phyloP scores from a whole-genome alignment of 345 rosid genomes.

The Brassica carinata region DNA sequence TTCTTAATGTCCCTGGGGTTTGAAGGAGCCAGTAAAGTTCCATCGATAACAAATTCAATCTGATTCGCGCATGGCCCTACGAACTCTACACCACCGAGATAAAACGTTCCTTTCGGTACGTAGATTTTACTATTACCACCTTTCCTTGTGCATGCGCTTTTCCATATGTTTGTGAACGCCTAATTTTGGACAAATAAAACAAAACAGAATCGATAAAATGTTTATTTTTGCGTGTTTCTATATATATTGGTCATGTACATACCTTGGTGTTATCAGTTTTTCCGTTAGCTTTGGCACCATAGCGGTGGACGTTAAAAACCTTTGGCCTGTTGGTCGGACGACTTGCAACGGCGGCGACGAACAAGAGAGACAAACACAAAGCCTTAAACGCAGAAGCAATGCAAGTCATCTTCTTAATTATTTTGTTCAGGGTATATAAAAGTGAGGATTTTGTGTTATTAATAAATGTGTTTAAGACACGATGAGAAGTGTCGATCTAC shows the following conservation, averaged over 20 bases:
- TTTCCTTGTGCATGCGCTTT: background rate
- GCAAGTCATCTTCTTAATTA: background rate
- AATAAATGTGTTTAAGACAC: background rate
- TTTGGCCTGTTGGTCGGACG: background rate
- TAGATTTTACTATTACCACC: background rate
- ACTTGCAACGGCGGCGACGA: background rate
- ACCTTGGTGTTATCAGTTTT: slow-evolving; percentile 34
- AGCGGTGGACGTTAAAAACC: slow-evolving; percentile 22
- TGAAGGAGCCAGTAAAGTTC: background rate
- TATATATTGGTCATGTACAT: background rate
- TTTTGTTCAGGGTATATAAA: background rate
- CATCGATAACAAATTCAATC: background rate
- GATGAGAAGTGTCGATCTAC: background rate
- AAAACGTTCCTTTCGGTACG: background rate
- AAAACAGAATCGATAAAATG: background rate
- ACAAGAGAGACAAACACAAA: background rate
- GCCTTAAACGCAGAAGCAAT: background rate
- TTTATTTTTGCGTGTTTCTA: background rate
- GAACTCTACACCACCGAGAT: background rate
- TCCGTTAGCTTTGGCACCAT: slow-evolving; percentile 21
- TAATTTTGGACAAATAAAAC: background rate
- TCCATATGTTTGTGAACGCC: background rate
- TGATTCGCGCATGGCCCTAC: background rate
- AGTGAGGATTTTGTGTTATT: background rate
- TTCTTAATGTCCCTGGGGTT: background rate